Percentiles rank a stretch among this genome's conserved stretches.
Conservation (phyloP, 345 rosid species). For the Euphorbia peplus region DNA sequence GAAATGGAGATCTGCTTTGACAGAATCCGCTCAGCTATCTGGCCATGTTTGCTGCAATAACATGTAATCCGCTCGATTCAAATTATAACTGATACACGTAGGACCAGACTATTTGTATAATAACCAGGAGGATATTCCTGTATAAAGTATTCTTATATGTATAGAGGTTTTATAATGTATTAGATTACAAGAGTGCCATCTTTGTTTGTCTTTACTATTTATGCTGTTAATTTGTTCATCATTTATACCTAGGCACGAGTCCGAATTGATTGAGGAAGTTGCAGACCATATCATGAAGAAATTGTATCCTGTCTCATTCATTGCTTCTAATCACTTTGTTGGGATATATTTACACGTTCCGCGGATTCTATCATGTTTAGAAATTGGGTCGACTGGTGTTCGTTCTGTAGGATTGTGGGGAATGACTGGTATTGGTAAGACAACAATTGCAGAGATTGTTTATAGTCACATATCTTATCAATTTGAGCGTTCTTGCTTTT, state of each 20-base stretch:
- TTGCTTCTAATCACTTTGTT: not conserved
- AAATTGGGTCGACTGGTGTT: not conserved
- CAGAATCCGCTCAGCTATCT: not conserved
- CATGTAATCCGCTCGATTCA: not conserved
- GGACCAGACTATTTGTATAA: too few species aligned
- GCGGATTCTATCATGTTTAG: not conserved
- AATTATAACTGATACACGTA: too few species aligned
- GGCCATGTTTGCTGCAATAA: not conserved
- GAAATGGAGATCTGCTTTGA: not conserved
- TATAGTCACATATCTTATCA: not conserved
- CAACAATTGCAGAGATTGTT: not conserved
- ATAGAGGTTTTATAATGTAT: too few species aligned
- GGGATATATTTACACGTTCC: constrained; percentile 9
- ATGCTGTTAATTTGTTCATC: not conserved
- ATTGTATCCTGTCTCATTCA: not conserved
- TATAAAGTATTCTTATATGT: too few species aligned
- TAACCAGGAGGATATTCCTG: too few species aligned
- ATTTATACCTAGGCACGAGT: constrained; percentile 7
- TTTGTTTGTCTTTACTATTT: not conserved
- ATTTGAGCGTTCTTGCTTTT: constrained; percentile 13
- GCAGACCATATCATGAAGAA: not conserved
- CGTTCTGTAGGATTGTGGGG: constrained; percentile 19
- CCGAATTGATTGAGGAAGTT: constrained; percentile 13
- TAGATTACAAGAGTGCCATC: not conserved
- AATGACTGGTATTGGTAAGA: constrained; percentile 1